phyloP scores from a whole-genome alignment of 1,139 yeast species.

The Yamadazyma oceani region DNA sequence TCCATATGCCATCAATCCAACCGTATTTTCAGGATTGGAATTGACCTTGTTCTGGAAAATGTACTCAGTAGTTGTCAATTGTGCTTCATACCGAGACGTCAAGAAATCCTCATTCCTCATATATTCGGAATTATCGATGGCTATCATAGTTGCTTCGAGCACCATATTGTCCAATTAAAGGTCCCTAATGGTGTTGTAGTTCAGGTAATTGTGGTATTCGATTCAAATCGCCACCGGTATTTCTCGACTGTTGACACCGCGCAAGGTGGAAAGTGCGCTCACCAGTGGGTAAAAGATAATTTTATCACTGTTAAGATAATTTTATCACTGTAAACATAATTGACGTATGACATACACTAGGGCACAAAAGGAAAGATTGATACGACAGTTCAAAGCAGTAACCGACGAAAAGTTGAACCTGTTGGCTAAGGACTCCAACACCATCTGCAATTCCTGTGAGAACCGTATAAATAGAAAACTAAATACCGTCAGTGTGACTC shows the following conservation, averaged over 20 bases:
- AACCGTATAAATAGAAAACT: slow-evolving; percentile 34
- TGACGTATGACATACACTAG: slow-evolving; percentile 15
- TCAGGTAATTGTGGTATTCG: slow-evolving; percentile 1
- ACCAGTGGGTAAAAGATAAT: background rate
- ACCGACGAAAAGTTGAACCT: slow-evolving; percentile 20
- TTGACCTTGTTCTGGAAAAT: slow-evolving; percentile 84
- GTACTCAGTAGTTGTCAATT: slow-evolving; percentile 86
- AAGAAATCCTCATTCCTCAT: slow-evolving; percentile 95
- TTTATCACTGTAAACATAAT: background rate
- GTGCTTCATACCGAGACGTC: slow-evolving; percentile 89
- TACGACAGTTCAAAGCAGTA: slow-evolving; percentile 26
- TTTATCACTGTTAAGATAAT: background rate
- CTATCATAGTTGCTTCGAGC: slow-evolving; percentile 93
- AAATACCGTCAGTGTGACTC: slow-evolving; percentile 42
- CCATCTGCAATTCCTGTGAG: slow-evolving; percentile 12
- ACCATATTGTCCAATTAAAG: slow-evolving; percentile 52
- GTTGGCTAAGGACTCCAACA: slow-evolving; percentile 19
- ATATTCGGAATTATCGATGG: slow-evolving; percentile 92
- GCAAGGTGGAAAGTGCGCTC: background rate
- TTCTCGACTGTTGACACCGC: background rate
- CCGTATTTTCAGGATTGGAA: slow-evolving; percentile 91
- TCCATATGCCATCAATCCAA: slow-evolving; percentile 85
- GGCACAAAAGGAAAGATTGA: slow-evolving; percentile 37
- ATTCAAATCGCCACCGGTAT: slow-evolving; percentile 6
- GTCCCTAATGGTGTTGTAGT: background rate